These are phyloP conservation scores for Spiraea crenata DNA, from an alignment of 331 rosid species.

Conservation along the genomic window DNA sequence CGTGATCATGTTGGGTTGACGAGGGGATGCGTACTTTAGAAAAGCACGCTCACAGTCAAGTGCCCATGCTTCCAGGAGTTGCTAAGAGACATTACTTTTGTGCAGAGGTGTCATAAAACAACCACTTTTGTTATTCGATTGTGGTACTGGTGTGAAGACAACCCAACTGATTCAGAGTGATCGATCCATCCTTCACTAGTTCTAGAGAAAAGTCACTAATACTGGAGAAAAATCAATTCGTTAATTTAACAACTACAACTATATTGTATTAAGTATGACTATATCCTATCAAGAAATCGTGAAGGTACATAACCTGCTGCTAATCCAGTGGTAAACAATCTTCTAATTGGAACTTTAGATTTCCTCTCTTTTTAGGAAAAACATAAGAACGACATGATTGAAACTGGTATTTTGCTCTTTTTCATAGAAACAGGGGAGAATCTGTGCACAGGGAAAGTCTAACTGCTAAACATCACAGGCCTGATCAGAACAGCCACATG, in stretches of 20 bases:
- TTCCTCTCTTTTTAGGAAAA: too few relatives aligned
- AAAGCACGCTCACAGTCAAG: background rate
- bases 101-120: background rate
- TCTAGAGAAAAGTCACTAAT: too few relatives aligned
- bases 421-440: background rate
- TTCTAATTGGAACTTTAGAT: too few relatives aligned
- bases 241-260: too few relatives aligned
- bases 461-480: background rate
- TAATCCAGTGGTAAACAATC: too few relatives aligned
- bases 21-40: background rate
- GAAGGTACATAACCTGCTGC: too few relatives aligned
- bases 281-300: too few relatives aligned
- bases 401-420: background rate
- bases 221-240: too few relatives aligned
- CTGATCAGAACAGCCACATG: slow-evolving; percentile 22
- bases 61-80: background rate
- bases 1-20: background rate
- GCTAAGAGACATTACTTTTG: background rate
- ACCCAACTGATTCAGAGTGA: too few relatives aligned
- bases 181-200: too few relatives aligned
- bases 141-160: too few relatives aligned
- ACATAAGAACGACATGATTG: background rate
- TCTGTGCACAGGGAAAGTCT: slow-evolving; percentile 8
- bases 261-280: too few relatives aligned
- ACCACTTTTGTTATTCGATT: background rate